Evolutionary conservation across 2,329 filamentous ascomycete genomes (phyloP).

Genomic region (Cladosporium velox): DNA sequence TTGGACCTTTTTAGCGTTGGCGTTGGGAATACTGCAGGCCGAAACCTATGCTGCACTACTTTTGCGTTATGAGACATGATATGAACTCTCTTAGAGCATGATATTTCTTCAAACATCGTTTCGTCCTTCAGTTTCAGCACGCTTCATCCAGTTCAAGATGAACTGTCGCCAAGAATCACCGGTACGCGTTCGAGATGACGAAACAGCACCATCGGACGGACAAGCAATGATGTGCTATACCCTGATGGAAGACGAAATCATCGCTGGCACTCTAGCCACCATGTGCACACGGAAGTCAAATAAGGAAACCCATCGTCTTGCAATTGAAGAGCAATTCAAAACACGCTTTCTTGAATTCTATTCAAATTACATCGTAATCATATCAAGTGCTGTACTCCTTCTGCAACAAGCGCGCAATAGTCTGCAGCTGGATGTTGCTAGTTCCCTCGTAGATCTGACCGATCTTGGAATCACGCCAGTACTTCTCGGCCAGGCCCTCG

Average conservation of each 20-base stretch:
- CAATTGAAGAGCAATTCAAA: not conserved
- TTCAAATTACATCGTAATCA: not conserved
- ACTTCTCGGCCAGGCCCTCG: conserved; percentile 97
- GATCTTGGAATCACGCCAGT: conserved; percentile 96
- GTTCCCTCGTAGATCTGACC: conserved; percentile 83
- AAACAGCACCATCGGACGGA: no score
- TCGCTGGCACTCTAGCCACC: no score
- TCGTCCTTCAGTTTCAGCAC: no score
- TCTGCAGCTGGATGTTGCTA: conserved; percentile 71
- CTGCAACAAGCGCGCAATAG: conserved; percentile 70
- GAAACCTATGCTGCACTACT: not conserved
- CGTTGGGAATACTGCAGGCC: not conserved
- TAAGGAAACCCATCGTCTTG: no score
- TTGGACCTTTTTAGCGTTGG: not conserved
- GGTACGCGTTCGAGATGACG: no score
- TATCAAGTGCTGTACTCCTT: conserved; percentile 61
- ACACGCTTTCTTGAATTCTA: not conserved
- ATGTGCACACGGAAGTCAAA: no score
- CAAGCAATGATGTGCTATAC: no score
- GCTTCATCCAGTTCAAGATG: no score
- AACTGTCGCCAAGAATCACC: no score
- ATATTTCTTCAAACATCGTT: not conserved
- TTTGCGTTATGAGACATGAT: not conserved
- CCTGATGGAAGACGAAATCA: no score
- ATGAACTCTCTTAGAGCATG: not conserved